Conservation (phyloP, 139 green algal species). For the Chloropicon primus region DNA sequence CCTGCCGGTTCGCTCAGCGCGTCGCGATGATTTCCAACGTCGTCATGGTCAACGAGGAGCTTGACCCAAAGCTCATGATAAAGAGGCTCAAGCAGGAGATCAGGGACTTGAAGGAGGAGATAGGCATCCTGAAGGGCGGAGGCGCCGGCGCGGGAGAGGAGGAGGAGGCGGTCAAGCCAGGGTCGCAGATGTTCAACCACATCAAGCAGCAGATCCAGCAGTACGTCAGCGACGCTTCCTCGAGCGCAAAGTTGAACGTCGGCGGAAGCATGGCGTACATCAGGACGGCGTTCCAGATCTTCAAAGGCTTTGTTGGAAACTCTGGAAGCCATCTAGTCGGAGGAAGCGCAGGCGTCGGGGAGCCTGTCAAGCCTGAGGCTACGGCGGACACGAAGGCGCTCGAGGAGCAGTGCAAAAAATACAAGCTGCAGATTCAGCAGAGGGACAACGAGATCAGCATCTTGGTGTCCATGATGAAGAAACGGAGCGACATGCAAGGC, state of each 20-base stretch:
- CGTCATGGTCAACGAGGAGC: slow-evolving; percentile 74
- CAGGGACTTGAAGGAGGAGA: slow-evolving; percentile 56
- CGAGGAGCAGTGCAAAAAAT: slow-evolving; percentile 45
- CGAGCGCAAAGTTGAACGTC: slow-evolving; percentile 35
- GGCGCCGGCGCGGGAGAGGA: slow-evolving; percentile 24
- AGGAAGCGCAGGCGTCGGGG: background rate
- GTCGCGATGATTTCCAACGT: slow-evolving; percentile 77
- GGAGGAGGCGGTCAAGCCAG: slow-evolving; percentile 17
- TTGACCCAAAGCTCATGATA: slow-evolving; percentile 69
- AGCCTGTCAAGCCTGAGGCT: background rate
- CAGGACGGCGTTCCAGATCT: slow-evolving; percentile 23
- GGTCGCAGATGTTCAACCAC: slow-evolving; percentile 49
- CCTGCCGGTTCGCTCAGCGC: slow-evolving; percentile 82
- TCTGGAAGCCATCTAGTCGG: background rate
- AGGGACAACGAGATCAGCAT: slow-evolving; percentile 76
- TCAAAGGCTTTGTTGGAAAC: slow-evolving; percentile 26
- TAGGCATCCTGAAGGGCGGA: slow-evolving; percentile 38
- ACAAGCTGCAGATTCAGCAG: slow-evolving; percentile 58
- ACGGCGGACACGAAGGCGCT: slow-evolving; percentile 12
- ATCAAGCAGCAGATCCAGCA: slow-evolving; percentile 25
- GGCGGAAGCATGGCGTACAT: slow-evolving; percentile 60
- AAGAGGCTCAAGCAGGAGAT: slow-evolving; percentile 51
- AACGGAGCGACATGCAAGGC: background rate
- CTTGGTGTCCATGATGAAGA: slow-evolving; percentile 59
- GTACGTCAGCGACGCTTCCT: slow-evolving; percentile 31